These are phyloP conservation scores for Syzygium aromaticum DNA, from an alignment of 345 rosid genomes.

Conservation along the genomic window DNA sequence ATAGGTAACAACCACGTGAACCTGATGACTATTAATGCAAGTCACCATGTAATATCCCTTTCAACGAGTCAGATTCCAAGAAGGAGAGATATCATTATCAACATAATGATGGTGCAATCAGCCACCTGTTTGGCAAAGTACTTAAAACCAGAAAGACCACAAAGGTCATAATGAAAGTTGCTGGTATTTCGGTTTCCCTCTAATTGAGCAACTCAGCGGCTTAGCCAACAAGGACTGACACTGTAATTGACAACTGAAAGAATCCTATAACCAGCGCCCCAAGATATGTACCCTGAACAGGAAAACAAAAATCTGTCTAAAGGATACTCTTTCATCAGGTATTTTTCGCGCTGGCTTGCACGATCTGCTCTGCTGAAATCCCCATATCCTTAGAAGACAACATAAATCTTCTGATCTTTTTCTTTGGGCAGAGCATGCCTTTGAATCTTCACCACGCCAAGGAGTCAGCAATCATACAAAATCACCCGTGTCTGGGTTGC, in stretches of 20 bases:
- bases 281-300: neutral
- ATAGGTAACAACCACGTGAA: neutral
- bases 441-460: neutral
- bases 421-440: neutral
- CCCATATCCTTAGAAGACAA: neutral
- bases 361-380: neutral
- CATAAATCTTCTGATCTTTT: neutral
- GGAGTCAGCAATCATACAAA: neutral
- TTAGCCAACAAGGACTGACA: neutral
- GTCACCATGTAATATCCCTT: neutral
- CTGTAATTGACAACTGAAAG: neutral
- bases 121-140: neutral
- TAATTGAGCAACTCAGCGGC: neutral
- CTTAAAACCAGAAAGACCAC: neutral
- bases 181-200: neutral
- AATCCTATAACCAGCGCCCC: neutral
- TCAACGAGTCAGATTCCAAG: neutral
- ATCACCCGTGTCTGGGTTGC: neutral
- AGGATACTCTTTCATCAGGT: neutral
- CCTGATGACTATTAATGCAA: neutral
- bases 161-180: neutral
- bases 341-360: neutral
- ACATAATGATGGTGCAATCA: neutral
- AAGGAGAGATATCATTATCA: neutral
- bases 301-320: neutral